phyloP scores from a whole-genome alignment of 768 basidiomycete genomes.

The Amanita polypyramis region DNA sequence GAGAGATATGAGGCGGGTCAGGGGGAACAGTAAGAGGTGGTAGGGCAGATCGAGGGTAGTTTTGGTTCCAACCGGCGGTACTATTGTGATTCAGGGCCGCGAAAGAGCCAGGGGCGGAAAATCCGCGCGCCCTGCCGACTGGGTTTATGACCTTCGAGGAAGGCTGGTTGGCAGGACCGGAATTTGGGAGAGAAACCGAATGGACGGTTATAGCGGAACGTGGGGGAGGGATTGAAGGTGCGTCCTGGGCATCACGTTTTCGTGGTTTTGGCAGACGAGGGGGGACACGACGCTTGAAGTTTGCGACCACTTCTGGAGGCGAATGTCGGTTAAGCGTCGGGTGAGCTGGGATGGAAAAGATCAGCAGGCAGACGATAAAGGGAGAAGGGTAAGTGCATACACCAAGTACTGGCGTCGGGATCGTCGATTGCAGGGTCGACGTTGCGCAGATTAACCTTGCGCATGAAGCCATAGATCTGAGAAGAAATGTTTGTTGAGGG shows the following conservation, averaged over 20 bases:
- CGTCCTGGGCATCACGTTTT: constrained; percentile 66
- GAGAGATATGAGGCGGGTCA: constrained; percentile 52
- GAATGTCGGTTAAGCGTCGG: constrained; percentile 88
- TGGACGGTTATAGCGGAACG: constrained; percentile 69
- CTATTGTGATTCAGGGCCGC: constrained; percentile 55
- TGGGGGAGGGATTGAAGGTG: constrained; percentile 63
- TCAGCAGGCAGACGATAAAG: background rate
- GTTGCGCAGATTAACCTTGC: constrained; percentile 92
- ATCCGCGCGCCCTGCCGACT: constrained; percentile 61
- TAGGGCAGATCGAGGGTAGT: constrained; percentile 51
- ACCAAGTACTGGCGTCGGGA: constrained; percentile 95
- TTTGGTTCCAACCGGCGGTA: constrained; percentile 48
- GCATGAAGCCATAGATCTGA: constrained; percentile 98
- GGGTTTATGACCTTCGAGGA: constrained; percentile 27
- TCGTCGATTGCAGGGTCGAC: constrained; percentile 93
- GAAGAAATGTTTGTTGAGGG: constrained; percentile 14
- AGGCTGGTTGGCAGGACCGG: constrained; percentile 33
- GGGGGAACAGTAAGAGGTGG: constrained; percentile 81
- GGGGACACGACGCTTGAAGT: constrained; percentile 92
- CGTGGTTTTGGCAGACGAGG: constrained; percentile 84
- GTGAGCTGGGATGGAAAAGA: constrained; percentile 49
- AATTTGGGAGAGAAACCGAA: constrained; percentile 54
- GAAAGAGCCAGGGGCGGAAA: constrained; percentile 77
- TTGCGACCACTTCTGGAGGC: constrained; percentile 80
- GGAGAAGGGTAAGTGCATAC: constrained; percentile 38